Evolutionary conservation across 345 rosid species (phyloP), one percentile per base, ranked within the genome.

Genomic region (Lenwebbia sp.): DNA sequence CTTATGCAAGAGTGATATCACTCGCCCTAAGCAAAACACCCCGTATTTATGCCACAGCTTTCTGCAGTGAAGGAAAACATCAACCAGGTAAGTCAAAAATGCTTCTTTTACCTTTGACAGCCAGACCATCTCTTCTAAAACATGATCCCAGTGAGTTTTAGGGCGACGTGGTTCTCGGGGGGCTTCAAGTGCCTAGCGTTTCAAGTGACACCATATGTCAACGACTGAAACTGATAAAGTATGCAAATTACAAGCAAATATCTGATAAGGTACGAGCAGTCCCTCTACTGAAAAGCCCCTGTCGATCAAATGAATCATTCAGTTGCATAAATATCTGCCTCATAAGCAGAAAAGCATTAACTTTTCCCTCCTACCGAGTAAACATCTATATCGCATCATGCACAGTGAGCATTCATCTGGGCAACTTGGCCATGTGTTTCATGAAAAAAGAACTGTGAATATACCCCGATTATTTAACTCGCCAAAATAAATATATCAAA

Each of bases 101-200:
- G 26, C 85, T 88, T 56, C 83, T 65, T 33, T 88, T 89, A 98
- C 99, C 99, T 98, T 98, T 50, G 99, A 95, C 82, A 98, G 91
- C 99, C 99, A 98, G 89, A 84, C 89, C 99, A 98, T 98, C 93
- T 98, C 99, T 87, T 95, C 99, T 82, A 98, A 84, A 84, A 98
- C 99, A 93, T 98, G 99, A 92, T 98, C 99, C 99, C 99, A 98
- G 85, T 98, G 99, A 89, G 98, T 87, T 89, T 96, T 98, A 85
- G 96, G 95, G 17, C 99, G 98, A 50, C 92, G 95, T 26, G 98
- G 99, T 88, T 94, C 99, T 92, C 91, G 93, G 50, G 98, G 98
- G 58, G 96, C 99, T 93, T 98, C 99, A 82, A 95, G 95, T 21
- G 97, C 96, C 99, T 96, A 89, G 30, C 86, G 14, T 55, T 54